Evolutionary conservation across 805 yeast genomes (phyloP).

Genomic region (Kuraishia hungarica): DNA sequence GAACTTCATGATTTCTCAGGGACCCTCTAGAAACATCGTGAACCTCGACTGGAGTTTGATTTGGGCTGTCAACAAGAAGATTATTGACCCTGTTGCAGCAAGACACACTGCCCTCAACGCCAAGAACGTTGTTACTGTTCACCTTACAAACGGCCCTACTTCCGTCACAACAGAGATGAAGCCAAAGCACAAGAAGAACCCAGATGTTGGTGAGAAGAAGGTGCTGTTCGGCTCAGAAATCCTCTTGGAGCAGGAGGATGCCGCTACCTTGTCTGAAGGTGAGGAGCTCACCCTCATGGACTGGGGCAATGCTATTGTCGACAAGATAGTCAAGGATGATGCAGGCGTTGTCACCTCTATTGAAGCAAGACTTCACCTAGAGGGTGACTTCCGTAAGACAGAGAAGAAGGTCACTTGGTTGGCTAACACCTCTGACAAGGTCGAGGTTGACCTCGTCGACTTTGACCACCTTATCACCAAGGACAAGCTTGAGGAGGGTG

Average conservation of each 20-base stretch:
- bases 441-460: slow-evolving; percentile 72
- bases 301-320: slow-evolving; percentile 91
- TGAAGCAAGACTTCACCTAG: slow-evolving; percentile 76
- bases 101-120: slow-evolving; percentile 78
- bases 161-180: slow-evolving; percentile 57
- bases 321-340: slow-evolving; percentile 55
- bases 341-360: slow-evolving; percentile 45
- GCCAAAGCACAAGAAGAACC: slow-evolving; percentile 93
- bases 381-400: slow-evolving; percentile 96
- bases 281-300: slow-evolving; percentile 98
- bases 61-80: slow-evolving; percentile 96
- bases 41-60: slow-evolving; percentile 96
- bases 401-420: slow-evolving; percentile 94
- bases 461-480: slow-evolving; percentile 93
- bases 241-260: slow-evolving; percentile 82
- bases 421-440: slow-evolving; percentile 69
- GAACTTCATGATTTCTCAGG: slow-evolving; percentile 89
- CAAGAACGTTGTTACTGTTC: slow-evolving; percentile 60
- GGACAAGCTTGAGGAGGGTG: slow-evolving; percentile 92
- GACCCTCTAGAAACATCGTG: slow-evolving; percentile 95
- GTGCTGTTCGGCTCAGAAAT: slow-evolving; percentile 58
- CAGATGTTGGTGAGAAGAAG: slow-evolving; percentile 79
- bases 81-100: slow-evolving; percentile 95
- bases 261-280: slow-evolving; percentile 55
- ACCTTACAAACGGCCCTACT: slow-evolving; percentile 61